Evolutionary conservation across 148 eudicot species (phyloP).

Genomic region (Rhododendron vialii): DNA sequence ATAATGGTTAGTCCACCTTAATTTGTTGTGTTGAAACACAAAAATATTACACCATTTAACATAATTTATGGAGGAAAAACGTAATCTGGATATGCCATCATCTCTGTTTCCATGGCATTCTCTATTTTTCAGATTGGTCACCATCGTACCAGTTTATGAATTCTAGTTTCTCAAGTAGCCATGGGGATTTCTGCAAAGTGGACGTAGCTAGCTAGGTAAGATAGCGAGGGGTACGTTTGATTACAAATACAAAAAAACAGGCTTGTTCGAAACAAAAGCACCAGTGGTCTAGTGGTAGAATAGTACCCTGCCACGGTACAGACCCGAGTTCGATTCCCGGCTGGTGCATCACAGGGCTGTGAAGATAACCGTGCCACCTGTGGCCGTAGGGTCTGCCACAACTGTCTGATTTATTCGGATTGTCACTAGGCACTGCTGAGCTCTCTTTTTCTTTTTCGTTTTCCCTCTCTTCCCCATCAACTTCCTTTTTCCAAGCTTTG

Average conservation of each 20-base stretch:
- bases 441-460: not conserved
- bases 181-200: not conserved
- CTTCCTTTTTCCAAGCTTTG: not conserved
- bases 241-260: not conserved
- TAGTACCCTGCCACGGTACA: slow-evolving; percentile 12
- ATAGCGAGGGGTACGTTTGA: not conserved
- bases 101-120: too few relatives aligned
- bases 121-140: too few relatives aligned
- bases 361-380: not conserved
- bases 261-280: not conserved
- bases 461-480: not conserved
- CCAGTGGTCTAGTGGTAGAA: slow-evolving; percentile 14
- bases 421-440: not conserved
- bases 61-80: too few relatives aligned
- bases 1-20: too few relatives aligned
- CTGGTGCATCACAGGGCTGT: not conserved
- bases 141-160: too few relatives aligned
- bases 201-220: not conserved
- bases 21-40: too few relatives aligned
- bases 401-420: not conserved
- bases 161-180: too few relatives aligned
- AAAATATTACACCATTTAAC: too few relatives aligned
- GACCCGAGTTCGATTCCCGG: slow-evolving; percentile 13
- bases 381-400: not conserved
- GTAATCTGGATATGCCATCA: too few relatives aligned